Conservation (phyloP, 176 grass and related monocot genomes). For the Hyparrhenia diplandra region DNA sequence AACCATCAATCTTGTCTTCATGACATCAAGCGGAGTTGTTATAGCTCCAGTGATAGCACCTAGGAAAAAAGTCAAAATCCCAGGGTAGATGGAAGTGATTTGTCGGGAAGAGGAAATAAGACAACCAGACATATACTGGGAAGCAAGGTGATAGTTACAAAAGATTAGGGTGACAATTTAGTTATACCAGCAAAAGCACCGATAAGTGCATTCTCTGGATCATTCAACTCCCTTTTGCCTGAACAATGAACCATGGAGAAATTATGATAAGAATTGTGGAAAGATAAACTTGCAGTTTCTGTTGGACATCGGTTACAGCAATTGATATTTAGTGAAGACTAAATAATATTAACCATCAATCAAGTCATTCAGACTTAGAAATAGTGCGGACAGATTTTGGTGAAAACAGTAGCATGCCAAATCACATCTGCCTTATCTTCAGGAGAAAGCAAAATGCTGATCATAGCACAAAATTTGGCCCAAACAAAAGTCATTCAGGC, state of each 20-base stretch:
- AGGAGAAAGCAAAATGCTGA: not conserved
- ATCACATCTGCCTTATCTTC: not conserved
- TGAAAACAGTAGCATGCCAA: not conserved
- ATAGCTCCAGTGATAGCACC: slow-evolving; percentile 93
- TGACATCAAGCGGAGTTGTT: slow-evolving; percentile 87
- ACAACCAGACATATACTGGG: not conserved
- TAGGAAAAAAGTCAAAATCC: slow-evolving; percentile 1
- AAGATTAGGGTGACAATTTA: not conserved
- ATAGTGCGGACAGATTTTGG: not conserved
- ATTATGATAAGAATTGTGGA: not conserved
- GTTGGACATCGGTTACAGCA: not conserved
- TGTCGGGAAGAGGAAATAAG: not conserved
- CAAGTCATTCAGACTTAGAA: not conserved
- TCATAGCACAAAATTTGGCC: not conserved
- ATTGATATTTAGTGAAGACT: not conserved
- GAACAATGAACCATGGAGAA: not conserved
- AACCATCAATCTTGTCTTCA: slow-evolving; percentile 98
- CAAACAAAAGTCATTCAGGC: not conserved
- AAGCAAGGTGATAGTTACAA: not conserved
- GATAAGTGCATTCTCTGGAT: slow-evolving; percentile 93
- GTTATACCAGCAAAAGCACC: slow-evolving; percentile 85
- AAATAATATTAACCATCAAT: not conserved
- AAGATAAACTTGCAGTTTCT: not conserved
- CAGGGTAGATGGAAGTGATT: not conserved
- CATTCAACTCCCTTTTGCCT: slow-evolving; percentile 91